Percentiles rank a stretch among this genome's conserved stretches.
phyloP scores from a whole-genome alignment of 140 eudicot species.

The Erigeron philadelphicus region DNA sequence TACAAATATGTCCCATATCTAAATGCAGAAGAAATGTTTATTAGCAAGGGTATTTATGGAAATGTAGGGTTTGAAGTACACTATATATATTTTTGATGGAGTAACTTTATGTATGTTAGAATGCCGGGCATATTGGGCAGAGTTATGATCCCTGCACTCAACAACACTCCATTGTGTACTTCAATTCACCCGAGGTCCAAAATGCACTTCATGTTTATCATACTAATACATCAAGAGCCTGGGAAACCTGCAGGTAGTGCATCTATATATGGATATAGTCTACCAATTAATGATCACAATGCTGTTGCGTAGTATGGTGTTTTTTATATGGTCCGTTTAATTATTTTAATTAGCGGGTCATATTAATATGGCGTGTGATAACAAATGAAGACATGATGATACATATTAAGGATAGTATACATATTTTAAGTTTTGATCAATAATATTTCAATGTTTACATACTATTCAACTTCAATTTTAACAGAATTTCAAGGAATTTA shows the following conservation, averaged over 20 bases:
- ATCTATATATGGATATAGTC: neutral
- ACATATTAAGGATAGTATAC: neutral
- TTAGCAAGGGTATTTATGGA: too few relatives aligned
- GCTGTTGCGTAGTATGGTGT: constrained; percentile 11
- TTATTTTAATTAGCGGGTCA: too few relatives aligned
- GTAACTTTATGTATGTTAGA: constrained; percentile 32
- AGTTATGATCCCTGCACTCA: constrained; percentile 84
- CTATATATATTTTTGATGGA: neutral
- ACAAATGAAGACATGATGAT: neutral
- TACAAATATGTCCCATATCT: too few relatives aligned
- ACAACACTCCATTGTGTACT: constrained; percentile 57
- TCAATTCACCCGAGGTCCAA: constrained; percentile 88
- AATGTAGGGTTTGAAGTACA: too few relatives aligned
- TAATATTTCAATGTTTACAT: neutral
- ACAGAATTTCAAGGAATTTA: too few relatives aligned
- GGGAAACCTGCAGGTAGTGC: constrained; percentile 78
- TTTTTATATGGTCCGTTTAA: neutral
- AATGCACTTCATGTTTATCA: constrained; percentile 66
- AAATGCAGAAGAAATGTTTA: too few relatives aligned
- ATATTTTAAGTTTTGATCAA: neutral
- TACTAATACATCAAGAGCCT: constrained; percentile 31
- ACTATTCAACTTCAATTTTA: neutral
- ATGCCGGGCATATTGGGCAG: constrained; percentile 50
- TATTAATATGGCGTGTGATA: neutral
- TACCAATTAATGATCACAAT: neutral